These are phyloP conservation scores for Immersiporthe knoxdaviesiana DNA, from an alignment of 2,329 filamentous ascomycete genomes.

Conservation along the genomic window DNA sequence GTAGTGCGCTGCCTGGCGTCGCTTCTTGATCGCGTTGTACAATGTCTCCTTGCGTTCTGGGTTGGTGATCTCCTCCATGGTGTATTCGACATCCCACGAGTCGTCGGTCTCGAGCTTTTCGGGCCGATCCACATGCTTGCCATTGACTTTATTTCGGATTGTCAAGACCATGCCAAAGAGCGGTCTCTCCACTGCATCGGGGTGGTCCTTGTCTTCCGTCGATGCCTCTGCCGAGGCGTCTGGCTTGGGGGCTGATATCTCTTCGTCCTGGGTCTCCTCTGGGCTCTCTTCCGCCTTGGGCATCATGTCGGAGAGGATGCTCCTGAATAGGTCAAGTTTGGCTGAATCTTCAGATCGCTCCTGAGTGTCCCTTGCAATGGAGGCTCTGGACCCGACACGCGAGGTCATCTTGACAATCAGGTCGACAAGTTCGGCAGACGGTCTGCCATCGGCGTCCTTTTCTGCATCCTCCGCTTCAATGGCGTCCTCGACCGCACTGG, in stretches of 20 bases:
- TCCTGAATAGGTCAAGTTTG: constrained; percentile 54
- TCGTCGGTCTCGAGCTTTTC: constrained; percentile 42
- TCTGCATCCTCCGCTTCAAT: constrained; percentile 14
- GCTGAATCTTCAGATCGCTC: constrained; percentile 36
- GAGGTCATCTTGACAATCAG: constrained; percentile 57
- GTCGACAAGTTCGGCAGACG: constrained; percentile 44
- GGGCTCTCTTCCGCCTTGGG: constrained; percentile 39
- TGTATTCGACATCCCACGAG: constrained; percentile 79
- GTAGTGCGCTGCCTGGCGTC: constrained; percentile 52
- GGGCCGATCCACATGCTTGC: constrained; percentile 64
- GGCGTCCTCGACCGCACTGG: background rate
- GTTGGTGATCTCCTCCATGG: constrained; percentile 63
- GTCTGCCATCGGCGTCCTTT: constrained; percentile 22
- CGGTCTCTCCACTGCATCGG: constrained; percentile 21
- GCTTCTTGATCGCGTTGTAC: constrained; percentile 59
- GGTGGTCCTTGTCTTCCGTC: constrained; percentile 11
- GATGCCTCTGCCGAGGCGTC: background rate
- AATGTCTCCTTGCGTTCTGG: constrained; percentile 49
- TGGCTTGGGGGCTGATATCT: background rate
- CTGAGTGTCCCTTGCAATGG: constrained; percentile 33
- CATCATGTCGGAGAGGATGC: constrained; percentile 54
- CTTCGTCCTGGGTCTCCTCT: constrained; percentile 9
- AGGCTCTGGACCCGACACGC: constrained; percentile 44
- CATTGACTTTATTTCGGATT: constrained; percentile 74
- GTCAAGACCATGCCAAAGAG: constrained; percentile 73